phyloP scores from a whole-genome alignment of 2,329 filamentous ascomycete genomes.

The Pseudogymnoascus sp. region DNA sequence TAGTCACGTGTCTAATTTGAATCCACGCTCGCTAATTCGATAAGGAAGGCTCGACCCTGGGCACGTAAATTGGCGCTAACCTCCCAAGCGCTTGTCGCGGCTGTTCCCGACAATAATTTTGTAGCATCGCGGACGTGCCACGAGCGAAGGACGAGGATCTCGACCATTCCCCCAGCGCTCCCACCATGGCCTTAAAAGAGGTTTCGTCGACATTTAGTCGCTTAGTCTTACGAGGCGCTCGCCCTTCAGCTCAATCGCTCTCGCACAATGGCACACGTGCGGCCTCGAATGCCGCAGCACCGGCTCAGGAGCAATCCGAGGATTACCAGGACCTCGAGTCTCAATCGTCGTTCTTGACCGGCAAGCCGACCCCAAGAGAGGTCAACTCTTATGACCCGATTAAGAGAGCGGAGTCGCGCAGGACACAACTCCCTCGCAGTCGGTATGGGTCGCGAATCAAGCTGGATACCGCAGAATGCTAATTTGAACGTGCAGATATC shows the following conservation, averaged over 20 bases:
- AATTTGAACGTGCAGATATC: conserved; percentile 55
- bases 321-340: conserved; percentile 37
- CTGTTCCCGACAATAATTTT: conserved; percentile 10
- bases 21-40: not conserved
- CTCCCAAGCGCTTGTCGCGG: conserved; percentile 8
- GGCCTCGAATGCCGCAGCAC: conserved; percentile 22
- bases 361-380: conserved; percentile 28
- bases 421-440: conserved; percentile 30
- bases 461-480: conserved; percentile 11
- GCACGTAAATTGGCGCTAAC: not conserved
- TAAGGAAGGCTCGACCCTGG: not conserved
- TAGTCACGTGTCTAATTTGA: not conserved
- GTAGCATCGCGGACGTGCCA: conserved; percentile 4
- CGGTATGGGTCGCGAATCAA: conserved; percentile 25
- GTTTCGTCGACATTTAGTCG: conserved; percentile 23
- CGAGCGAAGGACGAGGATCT: not conserved
- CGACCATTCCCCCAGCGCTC: not conserved
- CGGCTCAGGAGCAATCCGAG: conserved; percentile 16
- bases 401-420: conserved; percentile 34
- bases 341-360: conserved; percentile 33
- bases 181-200: conserved; percentile 27
- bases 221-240: conserved; percentile 19
- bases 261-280: conserved; percentile 19
- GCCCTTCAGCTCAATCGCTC: conserved; percentile 12
- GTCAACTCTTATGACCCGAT: conserved; percentile 39